Evolutionary conservation across 83 land plant genomes (phyloP), one percentile per base, ranked within the genome.

Genomic region (Picea abies): DNA sequence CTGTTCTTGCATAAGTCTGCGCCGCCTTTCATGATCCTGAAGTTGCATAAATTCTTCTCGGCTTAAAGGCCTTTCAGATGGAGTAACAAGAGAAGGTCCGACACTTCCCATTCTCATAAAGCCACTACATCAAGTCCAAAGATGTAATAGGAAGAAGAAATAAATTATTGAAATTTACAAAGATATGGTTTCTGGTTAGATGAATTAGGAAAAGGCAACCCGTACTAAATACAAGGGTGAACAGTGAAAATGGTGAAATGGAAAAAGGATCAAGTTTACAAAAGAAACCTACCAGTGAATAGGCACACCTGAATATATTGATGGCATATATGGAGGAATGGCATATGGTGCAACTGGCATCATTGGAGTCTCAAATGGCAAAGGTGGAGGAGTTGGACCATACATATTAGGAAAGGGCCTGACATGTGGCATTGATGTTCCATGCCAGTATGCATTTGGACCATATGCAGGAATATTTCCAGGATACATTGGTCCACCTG

Each of bases 361-460:
- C 83, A 88, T 85, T n/a, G 85, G 79, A 29, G 85, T 84, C 80
- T 92, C 89, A 79, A 84, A 94, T n/a, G 89, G 87, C 86, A 91
- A 86, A 80, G 91, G 79, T 47, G 87, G 87, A 76, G 86, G 82
- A 69, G 81, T 83, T 37, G 89, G 85, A 9, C 96, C 90, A 85
- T 90, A 92, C 69, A 87, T 83, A 73, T 82, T 83, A 64, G 81
- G 72, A 82, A 85, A 91, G 15, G 96, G 87, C 76, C 86, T 78
- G 26, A 66, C 70, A 78, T 84, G 86, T 11, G 93, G 85, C 47
- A 87, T 81, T 26, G 90, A 73, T 58, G 90, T 62, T 14, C 90
- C 90, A 86, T 85, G 87, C 96, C 96, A 93, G 67, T 87, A 90
- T 17, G 81, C 75, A 78, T 84, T 84, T 71, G 77, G 62, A 72